phyloP scores from a whole-genome alignment of 73 alveolate species.

The Paramecium biaurelia region DNA sequence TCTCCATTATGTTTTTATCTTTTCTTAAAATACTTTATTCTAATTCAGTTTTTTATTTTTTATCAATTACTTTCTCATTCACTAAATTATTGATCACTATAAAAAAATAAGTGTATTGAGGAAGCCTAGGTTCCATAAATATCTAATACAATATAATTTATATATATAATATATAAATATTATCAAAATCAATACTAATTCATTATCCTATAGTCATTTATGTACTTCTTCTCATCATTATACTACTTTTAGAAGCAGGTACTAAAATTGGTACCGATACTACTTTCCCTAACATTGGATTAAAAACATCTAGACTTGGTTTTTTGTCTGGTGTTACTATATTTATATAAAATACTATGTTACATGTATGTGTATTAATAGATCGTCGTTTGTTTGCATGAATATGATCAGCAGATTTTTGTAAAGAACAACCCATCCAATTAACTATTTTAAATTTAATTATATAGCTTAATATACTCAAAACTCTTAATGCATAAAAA shows the following conservation, averaged over 20 bases:
- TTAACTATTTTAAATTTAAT: background rate
- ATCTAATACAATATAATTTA: background rate
- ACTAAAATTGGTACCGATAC: background rate
- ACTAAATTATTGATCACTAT: background rate
- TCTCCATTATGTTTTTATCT: background rate
- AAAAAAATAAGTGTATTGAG: conserved; percentile 14
- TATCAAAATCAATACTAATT: background rate
- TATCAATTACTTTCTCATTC: background rate
- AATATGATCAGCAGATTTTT: background rate
- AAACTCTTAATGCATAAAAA: background rate
- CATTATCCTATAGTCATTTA: background rate
- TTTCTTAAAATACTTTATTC: background rate
- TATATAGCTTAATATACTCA: background rate
- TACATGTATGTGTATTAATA: background rate
- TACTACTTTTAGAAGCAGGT: background rate
- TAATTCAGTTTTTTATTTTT: background rate
- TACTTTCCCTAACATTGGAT: background rate
- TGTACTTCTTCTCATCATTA: background rate
- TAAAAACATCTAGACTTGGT: background rate
- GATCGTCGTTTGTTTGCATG: background rate
- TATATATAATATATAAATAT: background rate
- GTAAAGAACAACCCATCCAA: background rate
- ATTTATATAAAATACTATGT: background rate
- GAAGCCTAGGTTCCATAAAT: conserved; percentile 33
- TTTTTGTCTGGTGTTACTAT: background rate